Evolutionary conservation across 1,284 basidiomycete genomes (phyloP).

Genomic region (Pseudozyma flocculosa): DNA sequence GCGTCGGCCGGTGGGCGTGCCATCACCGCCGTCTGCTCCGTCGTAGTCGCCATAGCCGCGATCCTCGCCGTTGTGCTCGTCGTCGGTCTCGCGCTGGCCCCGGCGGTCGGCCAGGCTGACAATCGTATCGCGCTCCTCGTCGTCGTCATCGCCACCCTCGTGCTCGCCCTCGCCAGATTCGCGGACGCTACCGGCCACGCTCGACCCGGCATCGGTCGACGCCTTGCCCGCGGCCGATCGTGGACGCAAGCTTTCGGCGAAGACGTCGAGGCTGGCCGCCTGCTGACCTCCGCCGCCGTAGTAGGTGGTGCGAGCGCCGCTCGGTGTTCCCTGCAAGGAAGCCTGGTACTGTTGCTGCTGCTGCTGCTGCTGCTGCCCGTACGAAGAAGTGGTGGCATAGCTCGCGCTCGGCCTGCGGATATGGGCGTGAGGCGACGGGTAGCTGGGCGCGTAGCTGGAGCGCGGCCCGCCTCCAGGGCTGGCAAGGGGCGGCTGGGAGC

Average conservation of each 20-base stretch:
- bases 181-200: slow-evolving; percentile 28
- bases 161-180: not conserved
- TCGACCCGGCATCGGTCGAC: slow-evolving; percentile 25
- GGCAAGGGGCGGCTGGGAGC: slow-evolving; percentile 13
- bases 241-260: slow-evolving; percentile 16
- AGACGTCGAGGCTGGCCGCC: slow-evolving; percentile 23
- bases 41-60: slow-evolving; percentile 15
- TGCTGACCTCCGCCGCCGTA: slow-evolving; percentile 3
- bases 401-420: slow-evolving; percentile 30
- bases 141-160: not conserved
- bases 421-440: slow-evolving; percentile 45
- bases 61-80: slow-evolving; percentile 1
- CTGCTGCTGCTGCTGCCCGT: slow-evolving; percentile 23
- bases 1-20: slow-evolving; percentile 6
- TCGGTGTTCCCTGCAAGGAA: slow-evolving; percentile 2
- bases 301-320: slow-evolving; percentile 17
- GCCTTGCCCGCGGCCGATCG: slow-evolving; percentile 14
- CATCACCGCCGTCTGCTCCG: slow-evolving; percentile 40
- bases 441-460: slow-evolving; percentile 10
- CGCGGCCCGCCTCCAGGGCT: slow-evolving; percentile 23
- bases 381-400: slow-evolving; percentile 2
- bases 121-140: not conserved
- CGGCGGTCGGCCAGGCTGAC: not conserved
- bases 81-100: not conserved
- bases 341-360: slow-evolving; percentile 1